Evolutionary conservation across 768 basidiomycete genomes (phyloP).

Genomic region (Mycena vitilis): DNA sequence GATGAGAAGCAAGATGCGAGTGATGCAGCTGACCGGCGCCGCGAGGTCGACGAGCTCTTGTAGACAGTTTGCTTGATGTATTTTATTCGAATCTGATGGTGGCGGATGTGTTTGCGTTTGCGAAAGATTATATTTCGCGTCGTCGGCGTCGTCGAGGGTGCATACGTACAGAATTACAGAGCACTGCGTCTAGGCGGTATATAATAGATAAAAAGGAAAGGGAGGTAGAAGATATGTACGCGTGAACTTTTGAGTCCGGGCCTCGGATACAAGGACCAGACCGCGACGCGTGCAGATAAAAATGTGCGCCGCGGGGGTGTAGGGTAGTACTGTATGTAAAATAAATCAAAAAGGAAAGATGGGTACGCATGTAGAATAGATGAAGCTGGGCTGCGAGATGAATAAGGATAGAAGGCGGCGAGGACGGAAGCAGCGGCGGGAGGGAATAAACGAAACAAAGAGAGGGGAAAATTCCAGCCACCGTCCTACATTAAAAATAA

Average conservation of each 20-base stretch:
- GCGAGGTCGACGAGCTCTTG: conserved; percentile 33
- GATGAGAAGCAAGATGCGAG: conserved; percentile 46
- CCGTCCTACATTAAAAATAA: conserved; percentile 11
- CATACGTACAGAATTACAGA: conserved; percentile 33
- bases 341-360: conserved; percentile 17
- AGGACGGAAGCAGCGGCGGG: background rate
- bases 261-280: conserved; percentile 8
- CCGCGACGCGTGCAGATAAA: conserved; percentile 11
- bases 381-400: background rate
- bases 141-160: conserved; percentile 9
- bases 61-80: conserved; percentile 30
- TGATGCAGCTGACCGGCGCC: conserved; percentile 39
- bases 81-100: conserved; percentile 27
- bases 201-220: conserved; percentile 9
- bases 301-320: conserved; percentile 19
- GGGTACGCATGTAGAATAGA: conserved; percentile 30
- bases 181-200: conserved; percentile 34
- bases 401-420: conserved; percentile 34
- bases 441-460: conserved; percentile 9
- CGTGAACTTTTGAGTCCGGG: conserved; percentile 21
- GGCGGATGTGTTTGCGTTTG: background rate
- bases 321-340: conserved; percentile 31
- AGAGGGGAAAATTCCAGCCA: conserved; percentile 18
- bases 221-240: conserved; percentile 16
- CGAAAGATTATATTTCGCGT: conserved; percentile 7